Conservation (phyloP, 2,329 filamentous ascomycete genomes). For the Claviceps pazoutovae region DNA sequence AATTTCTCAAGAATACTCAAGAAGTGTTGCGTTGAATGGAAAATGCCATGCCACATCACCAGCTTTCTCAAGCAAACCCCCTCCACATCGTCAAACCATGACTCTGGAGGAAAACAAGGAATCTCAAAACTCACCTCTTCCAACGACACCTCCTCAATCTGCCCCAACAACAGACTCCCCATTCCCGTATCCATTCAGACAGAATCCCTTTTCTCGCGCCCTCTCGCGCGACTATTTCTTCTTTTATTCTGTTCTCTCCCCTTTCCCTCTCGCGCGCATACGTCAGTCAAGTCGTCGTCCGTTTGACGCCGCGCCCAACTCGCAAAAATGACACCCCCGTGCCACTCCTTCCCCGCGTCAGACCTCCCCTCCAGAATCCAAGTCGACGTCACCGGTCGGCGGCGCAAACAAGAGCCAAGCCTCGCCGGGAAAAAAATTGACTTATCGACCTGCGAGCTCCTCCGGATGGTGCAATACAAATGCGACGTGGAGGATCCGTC, state of each 20-base stretch:
- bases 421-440: constrained; percentile 27
- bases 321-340: constrained; percentile 41
- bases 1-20: too few species aligned
- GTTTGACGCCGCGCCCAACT: too few species aligned
- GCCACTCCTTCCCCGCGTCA: constrained; percentile 37
- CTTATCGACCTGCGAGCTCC: constrained; percentile 39
- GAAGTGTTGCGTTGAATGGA: too few species aligned
- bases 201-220: too few species aligned
- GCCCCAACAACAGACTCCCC: constrained; percentile 36
- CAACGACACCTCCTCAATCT: constrained; percentile 42
- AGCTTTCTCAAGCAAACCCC: constrained; percentile 28
- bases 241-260: too few species aligned
- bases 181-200: constrained; percentile 27
- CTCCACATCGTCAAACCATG: constrained; percentile 24
- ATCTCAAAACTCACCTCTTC: constrained; percentile 37
- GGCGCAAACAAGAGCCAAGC: constrained; percentile 33
- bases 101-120: background rate
- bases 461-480: constrained; percentile 46
- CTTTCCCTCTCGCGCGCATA: too few species aligned
- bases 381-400: constrained; percentile 31
- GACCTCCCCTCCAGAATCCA: constrained; percentile 38
- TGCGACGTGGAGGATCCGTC: constrained; percentile 39
- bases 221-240: too few species aligned
- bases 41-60: too few species aligned
- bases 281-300: too few species aligned